These are phyloP conservation scores for Linum tenue DNA, from an alignment of 345 rosid genomes.

Conservation along the genomic window DNA sequence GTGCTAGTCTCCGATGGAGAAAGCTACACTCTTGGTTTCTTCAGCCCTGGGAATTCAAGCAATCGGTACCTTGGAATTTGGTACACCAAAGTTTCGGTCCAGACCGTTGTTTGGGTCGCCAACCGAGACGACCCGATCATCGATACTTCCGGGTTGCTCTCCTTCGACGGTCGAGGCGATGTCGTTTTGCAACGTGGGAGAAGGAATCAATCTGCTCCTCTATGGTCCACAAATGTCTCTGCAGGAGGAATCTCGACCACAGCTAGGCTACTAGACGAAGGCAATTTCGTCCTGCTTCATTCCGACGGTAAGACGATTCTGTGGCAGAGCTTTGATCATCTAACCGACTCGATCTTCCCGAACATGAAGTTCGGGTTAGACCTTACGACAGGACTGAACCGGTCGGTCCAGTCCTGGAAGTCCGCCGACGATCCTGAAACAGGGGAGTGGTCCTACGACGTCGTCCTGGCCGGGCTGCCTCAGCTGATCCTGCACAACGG, in stretches of 20 bases:
- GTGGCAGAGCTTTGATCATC: slow-evolving; percentile 12
- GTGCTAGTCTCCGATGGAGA: not conserved
- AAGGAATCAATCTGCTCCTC: not conserved
- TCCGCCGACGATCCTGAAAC: slow-evolving; percentile 5
- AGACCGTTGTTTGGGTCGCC: too few species aligned
- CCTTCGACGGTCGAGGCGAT: not conserved
- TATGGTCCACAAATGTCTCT: not conserved
- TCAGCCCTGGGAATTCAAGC: too few species aligned
- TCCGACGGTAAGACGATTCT: not conserved
- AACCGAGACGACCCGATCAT: not conserved
- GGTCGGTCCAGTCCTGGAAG: slow-evolving; percentile 2
- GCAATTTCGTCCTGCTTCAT: not conserved
- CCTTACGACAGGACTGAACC: not conserved
- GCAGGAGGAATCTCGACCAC: not conserved
- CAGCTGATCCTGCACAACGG: not conserved
- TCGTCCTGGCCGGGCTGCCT: not conserved
- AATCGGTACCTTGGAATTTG: too few species aligned
- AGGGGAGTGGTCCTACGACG: not conserved
- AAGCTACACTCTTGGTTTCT: not conserved
- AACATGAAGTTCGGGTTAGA: not conserved
- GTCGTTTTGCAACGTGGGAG: not conserved
- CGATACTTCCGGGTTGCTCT: not conserved
- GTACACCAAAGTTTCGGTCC: too few species aligned
- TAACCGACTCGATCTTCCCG: not conserved
- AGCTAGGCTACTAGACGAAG: not conserved